Evolutionary conservation across 129 eudicot species (phyloP), one percentile per base, ranked within the genome.

Genomic region (Chrysanthemum seticuspe): DNA sequence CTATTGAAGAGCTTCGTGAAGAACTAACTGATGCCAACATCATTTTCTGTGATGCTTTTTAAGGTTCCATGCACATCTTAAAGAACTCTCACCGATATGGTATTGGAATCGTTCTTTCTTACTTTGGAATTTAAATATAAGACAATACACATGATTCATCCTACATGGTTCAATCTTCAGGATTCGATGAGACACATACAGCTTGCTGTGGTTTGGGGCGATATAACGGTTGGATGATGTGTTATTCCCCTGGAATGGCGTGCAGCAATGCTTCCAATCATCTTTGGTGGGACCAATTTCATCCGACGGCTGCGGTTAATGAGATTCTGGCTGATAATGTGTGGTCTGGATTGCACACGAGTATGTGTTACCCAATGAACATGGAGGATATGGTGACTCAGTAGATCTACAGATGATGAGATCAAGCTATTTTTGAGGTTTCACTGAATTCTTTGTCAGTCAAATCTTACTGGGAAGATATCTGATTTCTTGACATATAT

Each of bases 241-340:
- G 98, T 60, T 49, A 87, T 52, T 84, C 97, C 25, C 80, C 98
- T 62, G 92, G 81, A 45, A 89, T 93, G 98, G 95, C 98, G 36
- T 93, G 98, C 68, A 57, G 48, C 13, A 83, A 89, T 59, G 97
- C 98, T 70, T 80, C 97, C 0, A 82, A 74, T 54, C 95, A 93
- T 79, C 83, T 93, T 40, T 93, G 96, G 98, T 93, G 98, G 97
- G 98, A 93, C 48, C 98, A 93, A 55, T 93, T 93, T 74, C 97
- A 93, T 84, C 98, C 98, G 13, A 93, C 98, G 1, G 86, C 84
- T 74, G 87, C 92, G 34, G 96, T 89, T 10, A 86, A 90, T 60
- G 80, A 71, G 66, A 83, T 90, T 31, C 75, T 93, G 53, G 97
- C 96, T 6, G 96, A 90, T 23, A 93, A 90, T 68, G 91, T 93